Conservation (phyloP, 495 filamentous ascomycete species). For the Saxophila tyrrhenica region DNA sequence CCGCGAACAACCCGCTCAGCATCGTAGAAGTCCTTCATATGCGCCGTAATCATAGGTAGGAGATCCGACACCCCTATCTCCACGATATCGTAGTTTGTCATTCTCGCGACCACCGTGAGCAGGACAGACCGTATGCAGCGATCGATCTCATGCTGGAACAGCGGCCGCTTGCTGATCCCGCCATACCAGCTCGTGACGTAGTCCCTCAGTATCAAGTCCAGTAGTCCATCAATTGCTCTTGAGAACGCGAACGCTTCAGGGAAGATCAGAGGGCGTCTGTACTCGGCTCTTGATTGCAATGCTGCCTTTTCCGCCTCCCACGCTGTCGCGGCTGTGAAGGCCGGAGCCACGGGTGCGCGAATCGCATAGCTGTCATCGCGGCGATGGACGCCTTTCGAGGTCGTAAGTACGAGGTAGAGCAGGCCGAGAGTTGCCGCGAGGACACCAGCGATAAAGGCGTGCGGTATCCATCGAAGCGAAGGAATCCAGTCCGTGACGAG, state of each 20-base stretch:
- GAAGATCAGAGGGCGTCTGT: slow-evolving; percentile 53
- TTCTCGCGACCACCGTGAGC: slow-evolving; percentile 51
- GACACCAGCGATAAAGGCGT: slow-evolving; percentile 61
- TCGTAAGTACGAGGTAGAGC: slow-evolving; percentile 47
- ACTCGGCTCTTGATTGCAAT: slow-evolving; percentile 34
- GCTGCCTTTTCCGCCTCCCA: slow-evolving; percentile 61
- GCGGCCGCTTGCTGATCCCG: slow-evolving; percentile 67
- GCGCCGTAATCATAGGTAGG: slow-evolving; percentile 79
- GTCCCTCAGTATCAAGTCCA: slow-evolving; percentile 67
- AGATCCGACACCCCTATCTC: slow-evolving; percentile 69
- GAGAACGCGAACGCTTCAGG: slow-evolving; percentile 70
- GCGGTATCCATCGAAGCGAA: slow-evolving; percentile 63
- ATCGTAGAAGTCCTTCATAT: slow-evolving; percentile 81
- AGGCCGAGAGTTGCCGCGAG: slow-evolving; percentile 42
- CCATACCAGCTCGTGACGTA: slow-evolving; percentile 85
- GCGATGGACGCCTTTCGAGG: slow-evolving; percentile 44
- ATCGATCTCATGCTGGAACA: slow-evolving; percentile 78
- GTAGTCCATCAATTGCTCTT: slow-evolving; percentile 64
- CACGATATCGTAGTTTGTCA: slow-evolving; percentile 64
- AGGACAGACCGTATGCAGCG: slow-evolving; percentile 65
- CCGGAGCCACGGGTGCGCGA: slow-evolving; percentile 36
- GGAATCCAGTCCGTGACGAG: slow-evolving; percentile 71
- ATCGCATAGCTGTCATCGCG: slow-evolving; percentile 22
- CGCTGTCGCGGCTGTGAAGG: slow-evolving; percentile 49
- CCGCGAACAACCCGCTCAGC: slow-evolving; percentile 83